phyloP scores from a whole-genome alignment of 192 early-diverging fungal genomes.

The Jimgerdemannia lactiflua region DNA sequence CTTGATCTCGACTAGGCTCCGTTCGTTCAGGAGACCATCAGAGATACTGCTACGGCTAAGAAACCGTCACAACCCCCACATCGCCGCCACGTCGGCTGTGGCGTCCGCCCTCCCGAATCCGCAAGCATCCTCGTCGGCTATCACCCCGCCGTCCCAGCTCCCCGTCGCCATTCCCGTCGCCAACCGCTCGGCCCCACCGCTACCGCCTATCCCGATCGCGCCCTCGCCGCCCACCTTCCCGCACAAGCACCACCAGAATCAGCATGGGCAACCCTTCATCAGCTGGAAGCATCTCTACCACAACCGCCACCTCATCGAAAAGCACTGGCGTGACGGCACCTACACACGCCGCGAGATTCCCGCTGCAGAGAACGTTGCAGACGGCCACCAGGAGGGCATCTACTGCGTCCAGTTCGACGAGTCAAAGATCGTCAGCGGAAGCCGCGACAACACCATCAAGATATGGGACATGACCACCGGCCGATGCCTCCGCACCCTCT shows the following conservation, averaged over 20 bases:
- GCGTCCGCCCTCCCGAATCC: background rate
- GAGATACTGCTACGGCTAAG: slow-evolving; percentile 17
- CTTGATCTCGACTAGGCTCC: background rate
- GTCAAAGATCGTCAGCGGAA: slow-evolving; percentile 67
- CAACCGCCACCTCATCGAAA: slow-evolving; percentile 59
- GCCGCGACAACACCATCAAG: slow-evolving; percentile 68
- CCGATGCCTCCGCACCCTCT: slow-evolving; percentile 54
- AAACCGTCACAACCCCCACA: slow-evolving; percentile 5
- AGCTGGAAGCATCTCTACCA: slow-evolving; percentile 77
- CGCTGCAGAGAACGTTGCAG: background rate
- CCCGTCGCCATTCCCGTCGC: slow-evolving; percentile 6
- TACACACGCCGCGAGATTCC: slow-evolving; percentile 60
- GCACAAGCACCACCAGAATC: slow-evolving; percentile 35
- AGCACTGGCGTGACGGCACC: slow-evolving; percentile 69
- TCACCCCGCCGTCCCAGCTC: background rate
- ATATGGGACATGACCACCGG: slow-evolving; percentile 73
- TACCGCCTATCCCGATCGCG: slow-evolving; percentile 8
- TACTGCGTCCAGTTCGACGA: slow-evolving; percentile 82
- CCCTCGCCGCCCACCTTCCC: slow-evolving; percentile 23
- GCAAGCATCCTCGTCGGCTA: background rate
- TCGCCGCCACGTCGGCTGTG: background rate
- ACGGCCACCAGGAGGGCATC: slow-evolving; percentile 79
- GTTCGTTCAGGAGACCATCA: slow-evolving; percentile 11
- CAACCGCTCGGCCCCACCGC: slow-evolving; percentile 18
- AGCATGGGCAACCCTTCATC: slow-evolving; percentile 35